A percentile compares a stretch with the other conserved stretches of the same genome.
phyloP scores from a whole-genome alignment of 108 stramenopile genomes.

The Tribonema minus region DNA sequence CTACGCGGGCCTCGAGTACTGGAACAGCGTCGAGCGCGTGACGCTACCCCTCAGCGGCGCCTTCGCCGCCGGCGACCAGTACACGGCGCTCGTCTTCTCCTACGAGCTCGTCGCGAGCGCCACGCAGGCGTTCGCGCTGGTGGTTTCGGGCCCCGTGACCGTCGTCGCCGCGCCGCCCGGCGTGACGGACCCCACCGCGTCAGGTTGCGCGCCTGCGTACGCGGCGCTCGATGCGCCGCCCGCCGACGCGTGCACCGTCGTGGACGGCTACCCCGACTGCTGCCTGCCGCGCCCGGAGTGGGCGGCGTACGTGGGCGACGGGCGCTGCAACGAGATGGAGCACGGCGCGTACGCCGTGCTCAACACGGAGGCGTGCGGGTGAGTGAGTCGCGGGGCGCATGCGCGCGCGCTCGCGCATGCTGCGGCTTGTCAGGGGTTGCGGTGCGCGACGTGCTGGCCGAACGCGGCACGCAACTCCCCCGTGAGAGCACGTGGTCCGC shows the following conservation, averaged over 20 bases:
- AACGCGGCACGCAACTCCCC: no score
- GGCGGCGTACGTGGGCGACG: not conserved
- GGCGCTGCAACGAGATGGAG: not conserved
- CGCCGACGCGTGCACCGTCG: not conserved
- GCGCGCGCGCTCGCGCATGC: no score
- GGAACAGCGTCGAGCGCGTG: not conserved
- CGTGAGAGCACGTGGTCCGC: no score
- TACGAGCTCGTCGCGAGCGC: not conserved
- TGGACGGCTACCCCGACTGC: not conserved
- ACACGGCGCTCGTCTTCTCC: not conserved
- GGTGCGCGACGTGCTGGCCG: no score
- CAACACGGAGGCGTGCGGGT: not conserved
- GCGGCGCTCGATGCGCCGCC: not conserved
- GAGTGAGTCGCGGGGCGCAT: no score
- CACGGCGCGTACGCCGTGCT: not conserved
- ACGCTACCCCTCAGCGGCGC: not conserved
- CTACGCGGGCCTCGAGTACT: not conserved
- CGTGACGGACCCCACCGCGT: not conserved
- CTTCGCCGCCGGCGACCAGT: not conserved
- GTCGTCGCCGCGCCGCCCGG: not conserved
- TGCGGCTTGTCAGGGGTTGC: no score
- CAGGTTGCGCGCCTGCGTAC: not conserved
- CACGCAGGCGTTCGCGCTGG: not conserved
- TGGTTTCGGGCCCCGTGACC: not conserved
- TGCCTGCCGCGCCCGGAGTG: not conserved